Conservation (phyloP, 2,329 filamentous ascomycete genomes). For the Aschersonia sp. region DNA sequence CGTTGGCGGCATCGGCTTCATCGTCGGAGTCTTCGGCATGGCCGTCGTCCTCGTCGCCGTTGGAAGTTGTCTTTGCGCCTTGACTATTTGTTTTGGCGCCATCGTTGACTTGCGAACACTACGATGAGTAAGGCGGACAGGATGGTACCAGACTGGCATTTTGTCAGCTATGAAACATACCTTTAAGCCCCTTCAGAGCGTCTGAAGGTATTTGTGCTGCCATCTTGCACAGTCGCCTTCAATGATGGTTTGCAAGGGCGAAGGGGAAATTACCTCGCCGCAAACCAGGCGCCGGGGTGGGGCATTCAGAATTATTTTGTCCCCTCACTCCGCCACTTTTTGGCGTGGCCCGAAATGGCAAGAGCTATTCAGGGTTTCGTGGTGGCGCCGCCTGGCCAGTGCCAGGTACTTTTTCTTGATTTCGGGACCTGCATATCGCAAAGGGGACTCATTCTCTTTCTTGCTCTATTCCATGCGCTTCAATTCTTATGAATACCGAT, state of each 20-base stretch:
- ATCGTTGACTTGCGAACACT: slow-evolving; percentile 20
- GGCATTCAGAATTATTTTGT: neutral
- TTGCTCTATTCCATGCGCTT: no score
- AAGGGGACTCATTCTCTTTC: no score
- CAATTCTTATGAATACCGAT: no score
- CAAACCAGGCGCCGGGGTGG: neutral
- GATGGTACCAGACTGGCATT: neutral
- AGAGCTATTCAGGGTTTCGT: neutral
- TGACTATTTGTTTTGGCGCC: slow-evolving; percentile 23
- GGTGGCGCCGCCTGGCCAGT: neutral
- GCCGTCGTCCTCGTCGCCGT: slow-evolving; percentile 22
- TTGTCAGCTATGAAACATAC: slow-evolving; percentile 9
- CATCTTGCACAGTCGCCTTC: slow-evolving; percentile 18
- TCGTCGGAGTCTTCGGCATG: slow-evolving; percentile 38
- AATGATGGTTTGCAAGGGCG: neutral
- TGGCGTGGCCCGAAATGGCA: neutral
- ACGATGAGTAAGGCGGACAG: neutral
- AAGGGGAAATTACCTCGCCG: no score
- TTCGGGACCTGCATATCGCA: neutral
- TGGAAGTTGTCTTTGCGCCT: slow-evolving; percentile 22
- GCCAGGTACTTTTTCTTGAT: neutral
- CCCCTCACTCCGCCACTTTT: neutral
- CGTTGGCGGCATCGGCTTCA: slow-evolving; percentile 19
- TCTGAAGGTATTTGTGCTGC: slow-evolving; percentile 27
- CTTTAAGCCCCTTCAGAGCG: slow-evolving; percentile 28